A percentile compares a stretch with the other conserved stretches of the same genome.
Conservation (phyloP, 495 filamentous ascomycete species). For the Talaromyces ruber region DNA sequence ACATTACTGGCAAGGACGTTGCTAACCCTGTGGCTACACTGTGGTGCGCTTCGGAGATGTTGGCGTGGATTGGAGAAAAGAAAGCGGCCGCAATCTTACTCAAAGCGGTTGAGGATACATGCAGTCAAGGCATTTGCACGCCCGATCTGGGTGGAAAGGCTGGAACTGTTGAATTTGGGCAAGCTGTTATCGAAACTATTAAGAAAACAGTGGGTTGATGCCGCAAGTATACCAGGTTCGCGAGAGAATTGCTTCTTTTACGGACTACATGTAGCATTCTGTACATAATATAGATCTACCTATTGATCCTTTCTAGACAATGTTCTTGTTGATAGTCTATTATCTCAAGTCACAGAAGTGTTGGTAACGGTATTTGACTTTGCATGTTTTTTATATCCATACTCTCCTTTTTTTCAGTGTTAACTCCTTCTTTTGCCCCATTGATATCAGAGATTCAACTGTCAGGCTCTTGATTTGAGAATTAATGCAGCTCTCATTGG, state of each 20-base stretch:
- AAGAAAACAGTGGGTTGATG: conserved; percentile 9
- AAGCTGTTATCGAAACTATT: conserved; percentile 53
- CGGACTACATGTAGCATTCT: neutral
- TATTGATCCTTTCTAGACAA: too few relatives aligned
- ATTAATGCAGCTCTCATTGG: too few relatives aligned
- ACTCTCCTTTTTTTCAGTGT: too few relatives aligned
- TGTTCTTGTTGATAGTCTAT: too few relatives aligned
- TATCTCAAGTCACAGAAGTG: too few relatives aligned
- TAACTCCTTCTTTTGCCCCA: too few relatives aligned
- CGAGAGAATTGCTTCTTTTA: too few relatives aligned
- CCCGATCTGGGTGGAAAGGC: conserved; percentile 49
- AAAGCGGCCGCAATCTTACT: conserved; percentile 47
- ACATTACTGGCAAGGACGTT: conserved; percentile 63
- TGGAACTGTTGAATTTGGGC: conserved; percentile 50
- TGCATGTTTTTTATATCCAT: too few relatives aligned
- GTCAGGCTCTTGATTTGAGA: too few relatives aligned
- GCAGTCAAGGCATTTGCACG: conserved; percentile 49
- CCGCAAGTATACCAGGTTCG: neutral
- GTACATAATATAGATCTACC: too few relatives aligned
- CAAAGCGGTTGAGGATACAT: conserved; percentile 51
- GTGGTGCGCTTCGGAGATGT: conserved; percentile 63
- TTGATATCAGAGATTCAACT: too few relatives aligned
- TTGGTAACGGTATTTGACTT: too few relatives aligned
- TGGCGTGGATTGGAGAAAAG: conserved; percentile 53
- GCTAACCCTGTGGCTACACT: conserved; percentile 67